Conservation (phyloP, 495 filamentous ascomycete species). For the Cercophora sp. region DNA sequence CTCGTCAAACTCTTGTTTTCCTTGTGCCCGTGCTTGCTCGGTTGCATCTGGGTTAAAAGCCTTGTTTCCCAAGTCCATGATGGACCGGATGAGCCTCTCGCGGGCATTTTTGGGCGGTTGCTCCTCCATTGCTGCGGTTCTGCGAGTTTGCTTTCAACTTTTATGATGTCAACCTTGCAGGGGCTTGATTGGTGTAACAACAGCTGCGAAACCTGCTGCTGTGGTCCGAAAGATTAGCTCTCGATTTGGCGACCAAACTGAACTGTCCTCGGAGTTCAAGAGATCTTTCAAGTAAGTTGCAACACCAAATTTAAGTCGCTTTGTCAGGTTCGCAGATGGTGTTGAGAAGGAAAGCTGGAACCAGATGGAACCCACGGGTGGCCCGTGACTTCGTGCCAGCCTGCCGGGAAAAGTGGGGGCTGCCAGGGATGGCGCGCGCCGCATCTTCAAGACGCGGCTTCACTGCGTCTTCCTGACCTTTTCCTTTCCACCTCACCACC, state of each 20-base stretch:
- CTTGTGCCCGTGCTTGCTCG: conserved; percentile 25
- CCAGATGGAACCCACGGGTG: not conserved
- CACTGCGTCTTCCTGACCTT: conserved; percentile 11
- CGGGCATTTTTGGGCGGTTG: conserved; percentile 13
- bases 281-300: too few relatives aligned
- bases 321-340: too few relatives aligned
- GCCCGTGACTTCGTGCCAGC: conserved; percentile 19
- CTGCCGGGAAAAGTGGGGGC: not conserved
- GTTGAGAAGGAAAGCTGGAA: too few relatives aligned
- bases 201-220: too few relatives aligned
- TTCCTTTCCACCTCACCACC: conserved; percentile 4
- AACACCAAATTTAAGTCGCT: too few relatives aligned
- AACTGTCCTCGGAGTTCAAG: too few relatives aligned
- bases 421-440: not conserved
- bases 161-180: too few relatives aligned
- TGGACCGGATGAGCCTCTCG: conserved; percentile 26
- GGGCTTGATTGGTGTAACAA: too few relatives aligned
- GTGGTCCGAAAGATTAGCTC: too few relatives aligned
- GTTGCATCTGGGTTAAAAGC: conserved; percentile 38
- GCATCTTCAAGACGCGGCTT: conserved; percentile 4
- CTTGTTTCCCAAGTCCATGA: conserved; percentile 35
- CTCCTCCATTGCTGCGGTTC: conserved; percentile 2
- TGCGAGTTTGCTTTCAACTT: too few relatives aligned
- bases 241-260: too few relatives aligned
- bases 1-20: conserved; percentile 33